These are phyloP conservation scores for Amylostereum chailletii DNA, from an alignment of 1,284 basidiomycete species.

Conservation along the genomic window DNA sequence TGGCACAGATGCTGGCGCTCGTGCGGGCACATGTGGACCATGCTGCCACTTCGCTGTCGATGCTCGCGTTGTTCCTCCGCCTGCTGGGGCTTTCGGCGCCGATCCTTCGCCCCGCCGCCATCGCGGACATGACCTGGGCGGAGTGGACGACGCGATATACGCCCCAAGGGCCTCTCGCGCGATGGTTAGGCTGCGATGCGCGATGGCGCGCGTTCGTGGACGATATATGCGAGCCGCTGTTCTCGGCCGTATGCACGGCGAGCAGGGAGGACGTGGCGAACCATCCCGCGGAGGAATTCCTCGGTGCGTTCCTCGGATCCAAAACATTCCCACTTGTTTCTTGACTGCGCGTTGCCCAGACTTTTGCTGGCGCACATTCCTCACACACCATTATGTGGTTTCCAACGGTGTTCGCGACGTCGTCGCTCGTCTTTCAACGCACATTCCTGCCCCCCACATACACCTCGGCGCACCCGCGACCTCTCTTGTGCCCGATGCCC, in stretches of 20 bases:
- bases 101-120: constrained; percentile 25
- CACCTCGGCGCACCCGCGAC: constrained; percentile 46
- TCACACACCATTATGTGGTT: constrained; percentile 54
- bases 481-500: constrained; percentile 28
- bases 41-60: constrained; percentile 25
- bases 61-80: constrained; percentile 45
- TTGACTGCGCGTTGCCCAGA: constrained; percentile 25
- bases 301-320: constrained; percentile 32
- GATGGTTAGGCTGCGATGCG: constrained; percentile 31
- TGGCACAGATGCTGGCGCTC: neutral
- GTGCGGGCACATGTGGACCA: neutral
- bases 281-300: constrained; percentile 54
- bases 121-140: constrained; percentile 32
- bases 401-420: constrained; percentile 47
- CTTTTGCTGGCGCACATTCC: constrained; percentile 53
- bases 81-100: constrained; percentile 44
- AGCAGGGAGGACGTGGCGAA: constrained; percentile 37
- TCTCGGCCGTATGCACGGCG: constrained; percentile 67
- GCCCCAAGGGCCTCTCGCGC: constrained; percentile 30
- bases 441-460: constrained; percentile 31
- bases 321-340: no score
- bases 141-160: constrained; percentile 36
- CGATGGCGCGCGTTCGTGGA: constrained; percentile 47
- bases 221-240: constrained; percentile 51
- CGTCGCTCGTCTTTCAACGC: constrained; percentile 33